phyloP scores from a whole-genome alignment of 1,139 yeast genomes.

The Blastobotrys elegans region DNA sequence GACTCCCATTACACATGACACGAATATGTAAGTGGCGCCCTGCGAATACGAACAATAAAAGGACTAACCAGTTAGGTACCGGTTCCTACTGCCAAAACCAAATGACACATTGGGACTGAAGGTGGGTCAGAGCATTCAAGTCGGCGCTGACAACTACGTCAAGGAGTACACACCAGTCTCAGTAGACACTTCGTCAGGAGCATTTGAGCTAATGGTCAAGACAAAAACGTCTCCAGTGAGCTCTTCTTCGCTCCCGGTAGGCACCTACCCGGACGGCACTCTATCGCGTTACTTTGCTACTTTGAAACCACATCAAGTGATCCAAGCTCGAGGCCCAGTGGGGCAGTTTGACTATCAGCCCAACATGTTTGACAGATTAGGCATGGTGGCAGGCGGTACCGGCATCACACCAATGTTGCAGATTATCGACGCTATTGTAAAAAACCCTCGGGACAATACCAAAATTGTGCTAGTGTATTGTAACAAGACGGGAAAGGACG shows the following conservation, averaged over 20 bases:
- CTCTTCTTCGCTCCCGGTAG: no score
- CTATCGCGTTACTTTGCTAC: slow-evolving; percentile 69
- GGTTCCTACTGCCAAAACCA: slow-evolving; percentile 3
- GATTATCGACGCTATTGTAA: slow-evolving; percentile 70
- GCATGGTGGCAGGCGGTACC: slow-evolving; percentile 92
- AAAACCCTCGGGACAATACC: slow-evolving; percentile 69
- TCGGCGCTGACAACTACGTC: slow-evolving; percentile 59
- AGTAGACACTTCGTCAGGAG: slow-evolving; percentile 49
- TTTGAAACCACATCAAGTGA: slow-evolving; percentile 59
- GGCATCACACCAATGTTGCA: slow-evolving; percentile 93
- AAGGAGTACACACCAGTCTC: slow-evolving; percentile 93
- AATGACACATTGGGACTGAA: slow-evolving; percentile 54
- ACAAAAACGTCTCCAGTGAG: not conserved
- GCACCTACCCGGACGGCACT: slow-evolving; percentile 81
- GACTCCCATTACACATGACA: slow-evolving; percentile 68
- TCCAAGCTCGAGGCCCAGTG: slow-evolving; percentile 82
- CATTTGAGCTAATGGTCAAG: slow-evolving; percentile 56
- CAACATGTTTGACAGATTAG: slow-evolving; percentile 64
- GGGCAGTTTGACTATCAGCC: slow-evolving; percentile 81
- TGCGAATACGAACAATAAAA: no score
- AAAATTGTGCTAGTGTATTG: slow-evolving; percentile 67
- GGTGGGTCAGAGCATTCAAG: slow-evolving; percentile 76
- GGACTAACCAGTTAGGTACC: slow-evolving; percentile 25
- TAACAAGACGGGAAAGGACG: slow-evolving; percentile 67
- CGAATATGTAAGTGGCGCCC: slow-evolving; percentile 47